Base-by-base conservation (phyloP, 2,329 filamentous ascomycete genomes). In the Neoscytalidium dimidiatum region DNA sequence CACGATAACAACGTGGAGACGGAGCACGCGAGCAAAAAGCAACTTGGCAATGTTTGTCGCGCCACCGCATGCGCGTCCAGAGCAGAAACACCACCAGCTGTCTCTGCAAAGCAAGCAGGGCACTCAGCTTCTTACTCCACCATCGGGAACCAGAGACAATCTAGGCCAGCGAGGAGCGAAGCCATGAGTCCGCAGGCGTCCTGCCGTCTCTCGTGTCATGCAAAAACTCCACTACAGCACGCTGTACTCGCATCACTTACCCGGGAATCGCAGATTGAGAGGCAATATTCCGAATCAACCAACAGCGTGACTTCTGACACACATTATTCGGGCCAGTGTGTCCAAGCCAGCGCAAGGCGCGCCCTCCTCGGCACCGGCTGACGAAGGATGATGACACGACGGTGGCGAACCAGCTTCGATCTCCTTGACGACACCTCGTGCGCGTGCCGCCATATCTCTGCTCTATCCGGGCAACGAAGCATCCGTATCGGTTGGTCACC, bases 1-100 rank as follows among this genome's bases (percentile, higher is more conserved):
- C 56, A 60, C 56, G 56, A 60, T 46, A 46, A 48, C 56, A 60
- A 60, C 28, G 56, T 60, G 56, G 41, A 60, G 41, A 60, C 43
- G 17, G 6, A 4, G 29, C 41, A 46, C 41, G 19, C 41, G 33
- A 60, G 26, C 35, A 57, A 58, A 60, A 60, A 60, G 56, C 41
- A 60, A 60, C 38, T 60, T 46, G 56, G 38, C 56, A 58, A 26
- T 44, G 53, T 23, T 28, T 43, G 9, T 19, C 53, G 26, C 53
- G 35, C 53, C 53, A 60, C 56, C 41, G 21, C 31, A 41, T n/a
- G 35, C 35, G 28, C 41, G 28, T 26, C 21, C 53, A 21, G 53
- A 58, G 26, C 17, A 9, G 53, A 29, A 19, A 46, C 38, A 60
- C 11, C 56, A 60, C 17, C 28, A 46, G 38, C 56, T 29, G 28